Percentiles rank a stretch among this genome's conserved stretches.
Evolutionary conservation across 805 yeast species (phyloP).

Genomic region (Jamesozyma lodderae): DNA sequence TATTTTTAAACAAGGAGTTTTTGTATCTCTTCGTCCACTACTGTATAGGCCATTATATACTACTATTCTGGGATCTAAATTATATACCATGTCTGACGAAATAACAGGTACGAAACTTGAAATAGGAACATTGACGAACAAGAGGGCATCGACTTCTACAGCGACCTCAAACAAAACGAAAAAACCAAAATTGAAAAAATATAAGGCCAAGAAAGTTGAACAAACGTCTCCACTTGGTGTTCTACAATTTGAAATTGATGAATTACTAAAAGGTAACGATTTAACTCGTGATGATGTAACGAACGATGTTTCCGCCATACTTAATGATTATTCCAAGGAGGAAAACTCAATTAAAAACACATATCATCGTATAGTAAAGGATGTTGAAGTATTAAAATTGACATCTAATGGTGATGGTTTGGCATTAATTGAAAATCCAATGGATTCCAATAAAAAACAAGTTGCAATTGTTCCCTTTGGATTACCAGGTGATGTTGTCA

Average conservation of each 20-base stretch:
- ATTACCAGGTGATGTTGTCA: constrained; percentile 74
- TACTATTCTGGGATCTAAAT: no score
- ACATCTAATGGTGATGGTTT: constrained; percentile 86
- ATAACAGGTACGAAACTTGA: no score
- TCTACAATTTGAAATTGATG: constrained; percentile 61
- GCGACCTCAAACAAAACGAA: constrained; percentile 15
- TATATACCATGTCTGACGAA: no score
- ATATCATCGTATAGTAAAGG: constrained; percentile 50
- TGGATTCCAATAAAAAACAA: constrained; percentile 37
- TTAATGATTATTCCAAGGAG: constrained; percentile 43
- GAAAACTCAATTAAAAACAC: constrained; percentile 30
- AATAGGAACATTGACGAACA: no score
- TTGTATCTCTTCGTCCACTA: no score
- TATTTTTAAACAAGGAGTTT: no score
- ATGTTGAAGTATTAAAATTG: constrained; percentile 49
- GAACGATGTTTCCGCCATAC: constrained; percentile 57
- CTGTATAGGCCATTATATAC: no score
- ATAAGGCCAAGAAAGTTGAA: constrained; percentile 56
- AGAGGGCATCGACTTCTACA: constrained; percentile 1
- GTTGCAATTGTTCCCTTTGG: constrained; percentile 79
- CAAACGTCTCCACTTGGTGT: constrained; percentile 77
- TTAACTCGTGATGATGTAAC: constrained; percentile 39
- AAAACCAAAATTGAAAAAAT: constrained; percentile 40
- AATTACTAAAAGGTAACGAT: constrained; percentile 37
- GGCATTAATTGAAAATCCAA: constrained; percentile 59